These are phyloP conservation scores for Rosa multiflora DNA, from an alignment of 306 rosid species.

Conservation along the genomic window DNA sequence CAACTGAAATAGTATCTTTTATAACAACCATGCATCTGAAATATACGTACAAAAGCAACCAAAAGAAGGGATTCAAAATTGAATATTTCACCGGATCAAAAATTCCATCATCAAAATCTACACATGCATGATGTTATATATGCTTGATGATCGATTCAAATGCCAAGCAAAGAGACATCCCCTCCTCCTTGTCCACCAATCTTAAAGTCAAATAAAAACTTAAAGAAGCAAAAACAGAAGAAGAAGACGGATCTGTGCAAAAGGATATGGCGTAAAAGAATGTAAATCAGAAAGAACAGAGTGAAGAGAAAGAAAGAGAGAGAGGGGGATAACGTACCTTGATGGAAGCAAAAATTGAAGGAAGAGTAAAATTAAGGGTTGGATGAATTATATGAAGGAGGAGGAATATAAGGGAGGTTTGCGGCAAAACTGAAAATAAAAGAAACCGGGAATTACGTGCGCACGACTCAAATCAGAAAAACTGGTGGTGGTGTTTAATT, in stretches of 20 bases:
- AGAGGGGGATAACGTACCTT: conserved; percentile 51
- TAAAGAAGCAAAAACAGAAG: conserved; percentile 19
- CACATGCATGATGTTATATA: background rate
- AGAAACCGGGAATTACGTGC: conserved; percentile 21
- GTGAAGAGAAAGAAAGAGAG: conserved; percentile 22
- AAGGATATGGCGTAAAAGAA: conserved; percentile 10
- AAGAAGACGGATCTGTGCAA: conserved; percentile 1
- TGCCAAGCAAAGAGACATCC: background rate
- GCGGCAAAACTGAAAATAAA: conserved; percentile 15
- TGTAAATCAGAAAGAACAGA: conserved; percentile 26
- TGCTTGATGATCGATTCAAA: background rate
- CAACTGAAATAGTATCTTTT: background rate
- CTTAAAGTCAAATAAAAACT: background rate
- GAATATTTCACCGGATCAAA: background rate
- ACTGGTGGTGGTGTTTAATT: conserved; percentile 18
- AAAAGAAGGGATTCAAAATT: background rate
- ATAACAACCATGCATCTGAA: background rate
- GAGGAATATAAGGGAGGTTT: background rate
- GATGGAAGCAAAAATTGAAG: conserved; percentile 38
- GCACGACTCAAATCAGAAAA: background rate
- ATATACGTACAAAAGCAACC: background rate
- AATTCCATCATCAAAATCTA: background rate
- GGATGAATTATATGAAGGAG: conserved; percentile 19
- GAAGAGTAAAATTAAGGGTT: conserved; percentile 40
- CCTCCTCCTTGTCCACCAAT: background rate